Base-by-base conservation (phyloP, 2,329 filamentous ascomycete species). In the Macroventuria anomochaeta region DNA sequence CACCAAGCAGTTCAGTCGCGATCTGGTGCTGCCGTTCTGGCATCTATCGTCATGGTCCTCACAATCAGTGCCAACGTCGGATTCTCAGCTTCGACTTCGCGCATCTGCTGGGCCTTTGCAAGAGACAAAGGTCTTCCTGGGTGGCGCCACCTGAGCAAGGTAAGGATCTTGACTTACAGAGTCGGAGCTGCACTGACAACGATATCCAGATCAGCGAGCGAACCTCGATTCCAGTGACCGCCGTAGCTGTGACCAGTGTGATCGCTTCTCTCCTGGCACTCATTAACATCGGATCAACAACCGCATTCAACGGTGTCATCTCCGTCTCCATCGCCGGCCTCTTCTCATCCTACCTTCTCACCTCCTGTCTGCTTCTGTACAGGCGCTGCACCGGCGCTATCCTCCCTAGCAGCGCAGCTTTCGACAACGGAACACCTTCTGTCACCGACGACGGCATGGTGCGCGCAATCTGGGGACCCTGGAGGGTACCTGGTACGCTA, bases 21-120 rank as follows among this genome's bases (percentile, higher is more conserved):
- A 0, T 20, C 61, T 2, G 77, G 77, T 1, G 78, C 80, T 2
- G 79, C 77, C 5, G 75, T 77, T 7, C 79, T 85, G 72, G 73
- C 62, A 1, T 59, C 62, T 1, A 46, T 70, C 4, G 41, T 72
- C 2, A 55, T 68, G 46, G 53, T 70, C 7, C 67, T 76, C 37
- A 63, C 68, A 3, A 68, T 74, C 58, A 70, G 62, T 23, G 68
- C 70, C 2, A 71, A 68, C 6, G 62, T 76, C 12, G 74, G 70
- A 10, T 61, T 71, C 15, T 56, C 75, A 10, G 75, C 76, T 2
- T 69, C 75, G 0, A 68, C 72, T 0, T 75, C 73, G 0, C 71
- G 74, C 15, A 65, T 74, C 5, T 68, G 72, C 34, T 79, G 69
- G 69, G 72, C 75, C 0, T 78, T 79, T 50, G 71, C 77, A 2